These are phyloP conservation scores for Paecilomyces niveus DNA, from an alignment of 2,329 filamentous ascomycete genomes.

Conservation along the genomic window DNA sequence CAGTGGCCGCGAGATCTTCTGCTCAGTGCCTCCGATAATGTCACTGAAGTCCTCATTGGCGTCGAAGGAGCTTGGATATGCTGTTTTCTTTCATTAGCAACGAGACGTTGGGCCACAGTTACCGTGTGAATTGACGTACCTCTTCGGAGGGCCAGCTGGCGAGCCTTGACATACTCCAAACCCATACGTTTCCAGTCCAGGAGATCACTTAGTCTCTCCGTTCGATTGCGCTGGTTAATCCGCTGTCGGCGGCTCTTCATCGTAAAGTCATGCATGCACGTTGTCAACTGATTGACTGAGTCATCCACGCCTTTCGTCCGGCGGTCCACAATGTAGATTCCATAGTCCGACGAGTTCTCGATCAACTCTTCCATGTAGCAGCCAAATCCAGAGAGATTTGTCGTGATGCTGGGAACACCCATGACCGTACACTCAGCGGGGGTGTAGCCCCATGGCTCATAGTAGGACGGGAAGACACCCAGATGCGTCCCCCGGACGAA, in stretches of 20 bases:
- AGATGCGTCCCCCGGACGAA: slow-evolving; percentile 96
- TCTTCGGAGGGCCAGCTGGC: slow-evolving; percentile 81
- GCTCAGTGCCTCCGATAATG: slow-evolving; percentile 85
- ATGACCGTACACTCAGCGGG: slow-evolving; percentile 97
- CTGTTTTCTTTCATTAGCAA: slow-evolving; percentile 31
- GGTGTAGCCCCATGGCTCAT: slow-evolving; percentile 98
- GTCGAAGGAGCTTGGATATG: slow-evolving; percentile 81
- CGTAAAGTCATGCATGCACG: slow-evolving; percentile 90
- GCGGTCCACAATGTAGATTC: slow-evolving; percentile 97
- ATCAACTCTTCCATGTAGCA: slow-evolving; percentile 99
- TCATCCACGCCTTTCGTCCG: slow-evolving; percentile 94
- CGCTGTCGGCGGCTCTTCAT: slow-evolving; percentile 90
- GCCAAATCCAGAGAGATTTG: slow-evolving; percentile 93
- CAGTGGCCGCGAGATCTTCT: slow-evolving; percentile 91
- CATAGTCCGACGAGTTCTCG: slow-evolving; percentile 95
- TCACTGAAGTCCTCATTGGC: slow-evolving; percentile 72
- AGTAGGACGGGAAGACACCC: slow-evolving; percentile 94
- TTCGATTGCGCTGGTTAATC: slow-evolving; percentile 97
- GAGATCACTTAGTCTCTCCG: slow-evolving; percentile 87
- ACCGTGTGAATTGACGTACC: slow-evolving; percentile 20
- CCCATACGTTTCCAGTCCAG: slow-evolving; percentile 99
- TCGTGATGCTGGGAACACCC: slow-evolving; percentile 97
- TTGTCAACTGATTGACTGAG: slow-evolving; percentile 88
- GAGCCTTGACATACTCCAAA: slow-evolving; percentile 96
- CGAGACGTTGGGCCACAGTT: not conserved